phyloP scores from a whole-genome alignment of 179 eudicot genomes.

The Silene noctiflora region DNA sequence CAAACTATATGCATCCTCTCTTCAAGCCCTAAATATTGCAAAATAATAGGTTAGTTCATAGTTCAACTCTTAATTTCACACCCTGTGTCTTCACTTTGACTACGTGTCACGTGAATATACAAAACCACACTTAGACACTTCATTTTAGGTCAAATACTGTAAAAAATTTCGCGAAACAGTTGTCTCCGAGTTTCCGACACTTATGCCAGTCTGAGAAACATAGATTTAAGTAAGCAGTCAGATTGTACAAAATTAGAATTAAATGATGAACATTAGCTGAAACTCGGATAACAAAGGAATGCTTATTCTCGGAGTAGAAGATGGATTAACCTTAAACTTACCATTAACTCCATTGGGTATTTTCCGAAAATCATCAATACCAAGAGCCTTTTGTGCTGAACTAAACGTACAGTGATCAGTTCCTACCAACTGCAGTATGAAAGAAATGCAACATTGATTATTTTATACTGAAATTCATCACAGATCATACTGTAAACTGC shows the following conservation, averaged over 20 bases:
- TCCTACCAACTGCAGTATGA: constrained; percentile 75
- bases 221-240: background rate
- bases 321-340: constrained; percentile 23
- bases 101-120: too few relatives aligned
- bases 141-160: too few relatives aligned
- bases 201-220: background rate
- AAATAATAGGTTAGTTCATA: constrained; percentile 8
- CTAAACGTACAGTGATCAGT: constrained; percentile 95
- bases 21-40: constrained; percentile 59
- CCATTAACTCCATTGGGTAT: constrained; percentile 98
- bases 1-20: constrained; percentile 95
- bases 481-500: background rate
- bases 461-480: background rate
- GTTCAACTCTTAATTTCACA: background rate
- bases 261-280: background rate
- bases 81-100: too few relatives aligned
- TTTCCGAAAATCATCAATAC: constrained; percentile 83
- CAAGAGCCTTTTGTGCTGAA: constrained; percentile 79
- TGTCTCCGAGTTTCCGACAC: too few relatives aligned
- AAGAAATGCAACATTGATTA: background rate
- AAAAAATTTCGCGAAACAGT: too few relatives aligned
- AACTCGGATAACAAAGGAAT: background rate
- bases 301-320: background rate
- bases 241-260: background rate
- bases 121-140: too few relatives aligned